These are phyloP conservation scores for Haplographium delicatum DNA, from an alignment of 495 filamentous ascomycete species.

Conservation along the genomic window DNA sequence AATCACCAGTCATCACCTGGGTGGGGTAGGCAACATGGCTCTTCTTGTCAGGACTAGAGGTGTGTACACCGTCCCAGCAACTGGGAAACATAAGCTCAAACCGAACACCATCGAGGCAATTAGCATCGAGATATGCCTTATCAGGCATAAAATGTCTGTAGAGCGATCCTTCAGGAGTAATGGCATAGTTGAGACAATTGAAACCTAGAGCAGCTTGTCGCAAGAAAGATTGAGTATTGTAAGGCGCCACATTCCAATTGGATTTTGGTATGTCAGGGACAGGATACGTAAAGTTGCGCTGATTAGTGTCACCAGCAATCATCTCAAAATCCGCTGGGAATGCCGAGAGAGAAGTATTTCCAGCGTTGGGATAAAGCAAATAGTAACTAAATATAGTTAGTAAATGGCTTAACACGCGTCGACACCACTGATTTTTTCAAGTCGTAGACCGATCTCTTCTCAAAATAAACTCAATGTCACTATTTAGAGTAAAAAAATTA, in stretches of 20 bases:
- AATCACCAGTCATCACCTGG: conserved; percentile 68
- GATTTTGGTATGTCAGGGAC: conserved; percentile 71
- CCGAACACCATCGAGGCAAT: conserved; percentile 70
- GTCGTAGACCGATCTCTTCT: too few species aligned
- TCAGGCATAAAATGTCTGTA: conserved; percentile 75
- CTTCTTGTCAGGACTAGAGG: conserved; percentile 36
- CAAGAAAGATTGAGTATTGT: conserved; percentile 55
- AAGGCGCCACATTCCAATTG: conserved; percentile 54
- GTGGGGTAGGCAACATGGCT: conserved; percentile 66
- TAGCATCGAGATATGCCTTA: conserved; percentile 68
- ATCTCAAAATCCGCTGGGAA: conserved; percentile 81
- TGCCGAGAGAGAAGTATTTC: conserved; percentile 55
- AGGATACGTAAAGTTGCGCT: conserved; percentile 67
- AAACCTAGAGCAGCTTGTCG: conserved; percentile 82
- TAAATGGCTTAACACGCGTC: background rate
- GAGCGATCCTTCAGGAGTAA: conserved; percentile 60
- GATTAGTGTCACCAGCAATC: conserved; percentile 68
- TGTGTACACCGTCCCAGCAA: conserved; percentile 67
- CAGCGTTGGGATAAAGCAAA: conserved; percentile 49
- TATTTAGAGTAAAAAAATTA: too few species aligned
- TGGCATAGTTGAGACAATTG: conserved; percentile 81
- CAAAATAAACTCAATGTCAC: too few species aligned
- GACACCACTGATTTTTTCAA: too few species aligned
- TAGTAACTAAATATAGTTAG: conserved; percentile 57
- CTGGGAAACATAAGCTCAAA: conserved; percentile 68